A percentile compares a stretch with the other conserved stretches of the same genome.
phyloP scores from a whole-genome alignment of 78 protist species.

The Anaeramoeba flamelloides region DNA sequence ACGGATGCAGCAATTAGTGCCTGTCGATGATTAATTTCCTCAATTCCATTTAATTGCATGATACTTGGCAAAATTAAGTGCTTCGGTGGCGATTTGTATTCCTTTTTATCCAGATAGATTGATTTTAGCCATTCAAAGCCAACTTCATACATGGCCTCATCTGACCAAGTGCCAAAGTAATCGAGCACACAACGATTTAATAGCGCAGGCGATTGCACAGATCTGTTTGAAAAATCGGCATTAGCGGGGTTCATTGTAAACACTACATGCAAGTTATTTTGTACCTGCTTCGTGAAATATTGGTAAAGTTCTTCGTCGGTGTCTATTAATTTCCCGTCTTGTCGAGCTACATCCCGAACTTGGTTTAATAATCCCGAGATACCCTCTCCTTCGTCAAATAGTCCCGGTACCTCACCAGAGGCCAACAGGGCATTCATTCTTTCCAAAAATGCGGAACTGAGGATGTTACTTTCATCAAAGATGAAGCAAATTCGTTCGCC shows the following conservation, averaged over 20 bases:
- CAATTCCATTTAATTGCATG: background rate
- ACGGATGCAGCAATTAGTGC: constrained; percentile 52
- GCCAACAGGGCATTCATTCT: constrained; percentile 44
- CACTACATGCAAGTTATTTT: constrained; percentile 34
- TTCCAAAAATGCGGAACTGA: constrained; percentile 31
- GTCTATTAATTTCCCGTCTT: background rate
- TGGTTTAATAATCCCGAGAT: constrained; percentile 30
- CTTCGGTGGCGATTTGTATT: background rate
- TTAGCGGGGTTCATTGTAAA: constrained; percentile 39
- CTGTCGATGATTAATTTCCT: constrained; percentile 29
- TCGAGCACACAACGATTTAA: constrained; percentile 45
- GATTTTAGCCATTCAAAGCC: constrained; percentile 16
- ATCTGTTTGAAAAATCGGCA: constrained; percentile 21
- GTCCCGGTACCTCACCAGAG: constrained; percentile 68
- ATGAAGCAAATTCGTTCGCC: constrained; percentile 22
- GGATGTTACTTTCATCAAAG: constrained; percentile 57
- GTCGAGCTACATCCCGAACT: constrained; percentile 15
- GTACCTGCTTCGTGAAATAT: constrained; percentile 35
- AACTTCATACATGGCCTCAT: no score
- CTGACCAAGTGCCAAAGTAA: constrained; percentile 49
- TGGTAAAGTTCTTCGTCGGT: constrained; percentile 18
- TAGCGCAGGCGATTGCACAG: constrained; percentile 62
- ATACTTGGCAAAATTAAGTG: constrained; percentile 3
- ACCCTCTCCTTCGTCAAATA: constrained; percentile 61
- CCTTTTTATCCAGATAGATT: background rate